phyloP scores from a whole-genome alignment of 2,329 filamentous ascomycete species.

The Penicillium aurantiogriseum region DNA sequence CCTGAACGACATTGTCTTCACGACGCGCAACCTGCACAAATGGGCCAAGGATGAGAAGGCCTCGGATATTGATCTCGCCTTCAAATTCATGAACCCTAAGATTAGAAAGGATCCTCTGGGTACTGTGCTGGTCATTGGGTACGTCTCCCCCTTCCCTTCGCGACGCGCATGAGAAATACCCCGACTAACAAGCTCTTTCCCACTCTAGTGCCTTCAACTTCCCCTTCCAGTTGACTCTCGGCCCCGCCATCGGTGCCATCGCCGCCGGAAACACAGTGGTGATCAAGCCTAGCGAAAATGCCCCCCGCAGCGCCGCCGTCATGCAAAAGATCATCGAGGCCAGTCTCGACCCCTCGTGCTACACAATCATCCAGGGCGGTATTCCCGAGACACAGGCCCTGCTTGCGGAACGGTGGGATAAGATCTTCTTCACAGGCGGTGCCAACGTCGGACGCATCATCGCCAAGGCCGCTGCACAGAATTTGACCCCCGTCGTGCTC shows the following conservation, averaged over 20 bases:
- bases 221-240: conserved; percentile 76
- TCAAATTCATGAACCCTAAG: conserved; percentile 67
- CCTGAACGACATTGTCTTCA: conserved; percentile 76
- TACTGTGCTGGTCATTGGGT: conserved; percentile 78
- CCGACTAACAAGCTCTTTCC: not conserved
- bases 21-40: conserved; percentile 72
- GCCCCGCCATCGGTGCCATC: conserved; percentile 83
- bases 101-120: conserved; percentile 88
- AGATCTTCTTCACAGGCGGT: conserved; percentile 94
- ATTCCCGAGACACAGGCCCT: conserved; percentile 77
- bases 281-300: conserved; percentile 84
- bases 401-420: conserved; percentile 90
- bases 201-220: conserved; percentile 77
- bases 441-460: conserved; percentile 79
- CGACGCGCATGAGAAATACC: not conserved
- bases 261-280: conserved; percentile 86
- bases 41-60: conserved; percentile 82
- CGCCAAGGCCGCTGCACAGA: conserved; percentile 82
- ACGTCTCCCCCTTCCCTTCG: conserved; percentile 20
- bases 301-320: conserved; percentile 73
- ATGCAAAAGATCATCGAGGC: conserved; percentile 75
- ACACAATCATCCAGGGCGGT: conserved; percentile 75
- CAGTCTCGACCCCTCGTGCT: conserved; percentile 73
- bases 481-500: conserved; percentile 80
- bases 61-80: conserved; percentile 66